A percentile compares a stretch with the other conserved stretches of the same genome.
phyloP scores from a whole-genome alignment of 257 asterid species.

The Ocimum tenuiflorum region DNA sequence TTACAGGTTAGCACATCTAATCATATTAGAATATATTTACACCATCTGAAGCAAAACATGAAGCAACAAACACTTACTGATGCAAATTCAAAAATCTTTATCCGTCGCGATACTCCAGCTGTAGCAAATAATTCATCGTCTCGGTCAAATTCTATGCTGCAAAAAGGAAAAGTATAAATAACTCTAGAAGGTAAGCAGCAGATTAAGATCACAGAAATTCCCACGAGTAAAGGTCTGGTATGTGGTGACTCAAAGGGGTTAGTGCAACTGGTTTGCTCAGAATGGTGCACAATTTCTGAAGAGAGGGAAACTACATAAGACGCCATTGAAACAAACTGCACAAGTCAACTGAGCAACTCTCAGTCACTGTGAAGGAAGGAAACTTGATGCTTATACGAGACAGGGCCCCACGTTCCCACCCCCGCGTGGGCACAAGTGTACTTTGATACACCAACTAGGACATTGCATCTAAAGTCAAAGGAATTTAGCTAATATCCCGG shows the following conservation, averaged over 20 bases:
- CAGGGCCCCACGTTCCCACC: too few species aligned
- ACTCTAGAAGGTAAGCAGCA: slow-evolving; percentile 1
- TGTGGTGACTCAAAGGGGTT: not conserved
- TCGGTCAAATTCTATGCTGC: slow-evolving; percentile 80
- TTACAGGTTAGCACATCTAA: not conserved
- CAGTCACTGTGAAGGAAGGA: too few species aligned
- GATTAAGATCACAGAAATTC: not conserved
- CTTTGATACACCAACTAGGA: too few species aligned
- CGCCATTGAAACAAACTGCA: too few species aligned
- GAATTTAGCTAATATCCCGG: too few species aligned
- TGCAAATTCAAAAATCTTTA: slow-evolving; percentile 62
- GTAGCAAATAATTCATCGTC: slow-evolving; percentile 79
- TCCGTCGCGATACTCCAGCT: slow-evolving; percentile 74
- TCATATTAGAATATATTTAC: slow-evolving; percentile 9
- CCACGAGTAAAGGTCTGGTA: not conserved
- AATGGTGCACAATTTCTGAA: not conserved
- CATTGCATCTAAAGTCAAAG: too few species aligned
- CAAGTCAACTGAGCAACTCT: not conserved
- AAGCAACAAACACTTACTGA: slow-evolving; percentile 39
- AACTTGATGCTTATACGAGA: too few species aligned
- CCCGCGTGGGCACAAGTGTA: too few species aligned
- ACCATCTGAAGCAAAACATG: not conserved
- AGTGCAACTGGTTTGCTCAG: not conserved
- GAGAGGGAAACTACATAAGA: too few species aligned
- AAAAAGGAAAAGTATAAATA: slow-evolving; percentile 7